Evolutionary conservation across 1,139 yeast genomes (phyloP).

Genomic region (Candida smagusa): DNA sequence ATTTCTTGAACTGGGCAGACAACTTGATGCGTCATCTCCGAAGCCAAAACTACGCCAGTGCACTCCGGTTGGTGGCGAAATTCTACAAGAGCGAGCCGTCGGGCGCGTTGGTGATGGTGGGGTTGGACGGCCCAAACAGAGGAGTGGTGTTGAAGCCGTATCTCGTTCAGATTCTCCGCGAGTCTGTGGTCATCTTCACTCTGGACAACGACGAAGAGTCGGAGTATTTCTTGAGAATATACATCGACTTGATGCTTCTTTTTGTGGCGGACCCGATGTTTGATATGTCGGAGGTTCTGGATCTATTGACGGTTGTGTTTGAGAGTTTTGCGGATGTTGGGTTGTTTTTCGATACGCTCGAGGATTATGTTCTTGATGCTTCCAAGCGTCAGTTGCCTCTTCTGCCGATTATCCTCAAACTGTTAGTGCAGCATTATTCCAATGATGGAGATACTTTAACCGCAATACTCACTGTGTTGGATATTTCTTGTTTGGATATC

Average conservation of each 20-base stretch:
- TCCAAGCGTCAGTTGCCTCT: slow-evolving; percentile 27
- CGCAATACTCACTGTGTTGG: slow-evolving; percentile 62
- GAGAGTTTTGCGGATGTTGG: slow-evolving; percentile 40
- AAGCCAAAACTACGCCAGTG: slow-evolving; percentile 48
- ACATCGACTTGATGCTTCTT: slow-evolving; percentile 22
- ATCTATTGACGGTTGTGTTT: slow-evolving; percentile 50
- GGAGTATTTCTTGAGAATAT: slow-evolving; percentile 15
- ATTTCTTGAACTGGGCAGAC: slow-evolving; percentile 74
- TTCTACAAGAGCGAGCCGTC: slow-evolving; percentile 41
- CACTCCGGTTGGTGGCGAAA: slow-evolving; percentile 51
- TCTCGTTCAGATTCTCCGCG: slow-evolving; percentile 53
- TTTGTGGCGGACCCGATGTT: slow-evolving; percentile 14
- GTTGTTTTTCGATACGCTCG: slow-evolving; percentile 49
- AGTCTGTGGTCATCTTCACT: slow-evolving; percentile 41
- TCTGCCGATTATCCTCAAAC: slow-evolving; percentile 62
- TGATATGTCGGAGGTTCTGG: slow-evolving; percentile 18
- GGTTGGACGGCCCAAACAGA: slow-evolving; percentile 44
- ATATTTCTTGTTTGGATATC: slow-evolving; percentile 64
- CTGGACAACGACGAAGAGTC: slow-evolving; percentile 12
- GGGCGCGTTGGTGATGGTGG: slow-evolving; percentile 47
- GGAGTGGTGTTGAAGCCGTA: slow-evolving; percentile 51
- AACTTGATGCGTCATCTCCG: slow-evolving; percentile 47
- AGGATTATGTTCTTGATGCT: slow-evolving; percentile 47
- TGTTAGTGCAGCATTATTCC: slow-evolving; percentile 50
- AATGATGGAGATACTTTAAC: slow-evolving; percentile 52